Conservation (phyloP, 192 early-diverging fungal species). For the Allomyces macrogynus region DNA sequence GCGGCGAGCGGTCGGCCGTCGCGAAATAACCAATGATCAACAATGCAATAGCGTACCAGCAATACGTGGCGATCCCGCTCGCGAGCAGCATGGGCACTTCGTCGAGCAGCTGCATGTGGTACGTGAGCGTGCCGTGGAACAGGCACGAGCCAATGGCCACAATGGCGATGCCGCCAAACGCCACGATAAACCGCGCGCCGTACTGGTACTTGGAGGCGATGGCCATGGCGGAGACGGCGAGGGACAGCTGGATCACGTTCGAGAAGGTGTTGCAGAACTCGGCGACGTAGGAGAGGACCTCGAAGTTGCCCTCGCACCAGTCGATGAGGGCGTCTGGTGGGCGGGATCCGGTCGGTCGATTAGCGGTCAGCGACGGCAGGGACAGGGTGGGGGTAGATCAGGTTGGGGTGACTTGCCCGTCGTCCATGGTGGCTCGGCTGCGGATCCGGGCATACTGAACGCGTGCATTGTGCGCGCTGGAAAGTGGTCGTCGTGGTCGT, state of each 20-base stretch:
- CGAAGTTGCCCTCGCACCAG: slow-evolving; percentile 16
- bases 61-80: slow-evolving; percentile 7
- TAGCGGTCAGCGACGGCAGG: too few relatives aligned
- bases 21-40: too few relatives aligned
- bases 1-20: too few relatives aligned
- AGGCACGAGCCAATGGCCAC: slow-evolving; percentile 19
- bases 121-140: slow-evolving; percentile 21
- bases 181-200: slow-evolving; percentile 8
- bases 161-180: slow-evolving; percentile 6
- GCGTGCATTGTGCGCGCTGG: too few relatives aligned
- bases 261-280: slow-evolving; percentile 23
- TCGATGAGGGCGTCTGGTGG: slow-evolving; percentile 2
- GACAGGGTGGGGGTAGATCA: too few relatives aligned
- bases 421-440: too few relatives aligned
- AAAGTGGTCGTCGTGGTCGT: too few relatives aligned
- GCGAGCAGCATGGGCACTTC: slow-evolving; percentile 21
- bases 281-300: slow-evolving; percentile 11
- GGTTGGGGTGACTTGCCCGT: too few relatives aligned
- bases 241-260: slow-evolving; percentile 8
- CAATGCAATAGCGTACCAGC: slow-evolving; percentile 4
- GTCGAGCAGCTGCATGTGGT: slow-evolving; percentile 15
- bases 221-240: slow-evolving; percentile 5
- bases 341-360: too few relatives aligned
- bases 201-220: slow-evolving; percentile 1
- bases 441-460: too few relatives aligned